Conservation (phyloP, 441 rosid genomes). For the Populus hybrid region DNA sequence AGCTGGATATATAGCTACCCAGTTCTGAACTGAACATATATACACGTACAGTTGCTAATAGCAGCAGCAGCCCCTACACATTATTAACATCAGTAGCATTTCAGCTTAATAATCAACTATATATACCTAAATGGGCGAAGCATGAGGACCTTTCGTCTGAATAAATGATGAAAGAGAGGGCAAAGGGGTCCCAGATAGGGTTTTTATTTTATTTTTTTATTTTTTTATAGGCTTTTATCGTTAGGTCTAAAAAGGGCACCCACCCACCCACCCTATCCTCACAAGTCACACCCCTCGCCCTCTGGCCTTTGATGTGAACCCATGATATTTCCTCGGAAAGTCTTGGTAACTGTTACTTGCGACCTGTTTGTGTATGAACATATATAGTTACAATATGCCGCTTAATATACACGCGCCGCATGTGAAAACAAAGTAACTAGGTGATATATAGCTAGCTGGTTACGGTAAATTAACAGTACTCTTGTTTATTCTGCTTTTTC, state of each 20-base stretch:
- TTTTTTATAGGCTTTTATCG: slow-evolving; percentile 20
- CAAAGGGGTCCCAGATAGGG: slow-evolving; percentile 23
- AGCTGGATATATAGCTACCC: neutral
- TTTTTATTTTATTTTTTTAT: slow-evolving; percentile 5
- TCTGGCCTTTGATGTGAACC: slow-evolving; percentile 36
- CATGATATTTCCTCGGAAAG: slow-evolving; percentile 39
- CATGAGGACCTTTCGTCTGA: slow-evolving; percentile 32
- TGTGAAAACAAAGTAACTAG: neutral
- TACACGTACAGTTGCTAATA: neutral
- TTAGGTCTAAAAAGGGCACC: slow-evolving; percentile 15
- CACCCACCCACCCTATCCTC: neutral
- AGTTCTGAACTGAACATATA: neutral
- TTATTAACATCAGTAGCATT: neutral
- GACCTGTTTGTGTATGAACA: slow-evolving; percentile 18
- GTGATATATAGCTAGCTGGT: neutral
- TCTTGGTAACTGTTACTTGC: slow-evolving; percentile 29
- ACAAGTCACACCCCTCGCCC: neutral
- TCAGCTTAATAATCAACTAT: neutral
- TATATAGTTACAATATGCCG: neutral
- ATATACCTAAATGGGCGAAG: neutral
- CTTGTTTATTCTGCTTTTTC: neutral
- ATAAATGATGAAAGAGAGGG: slow-evolving; percentile 26
- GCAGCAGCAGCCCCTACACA: neutral
- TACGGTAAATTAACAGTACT: neutral
- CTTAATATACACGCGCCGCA: no score